Evolutionary conservation across 768 basidiomycete species (phyloP), one percentile per base, ranked within the genome.

Genomic region (Collybia sp.): DNA sequence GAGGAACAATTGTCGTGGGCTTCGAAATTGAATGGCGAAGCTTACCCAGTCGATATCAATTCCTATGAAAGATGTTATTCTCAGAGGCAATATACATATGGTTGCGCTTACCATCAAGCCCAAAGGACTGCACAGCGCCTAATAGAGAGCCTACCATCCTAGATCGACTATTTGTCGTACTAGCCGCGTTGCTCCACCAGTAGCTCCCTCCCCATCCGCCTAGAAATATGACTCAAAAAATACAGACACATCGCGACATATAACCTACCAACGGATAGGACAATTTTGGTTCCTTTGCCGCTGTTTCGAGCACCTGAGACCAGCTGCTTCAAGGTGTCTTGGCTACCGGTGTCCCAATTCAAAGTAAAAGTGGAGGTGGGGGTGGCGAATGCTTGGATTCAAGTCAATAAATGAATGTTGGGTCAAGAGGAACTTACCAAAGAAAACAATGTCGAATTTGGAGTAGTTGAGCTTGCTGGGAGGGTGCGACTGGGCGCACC

Each of bases 191-290:
- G 33, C 83, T 85, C 62, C 84, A 91, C 64, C 75, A 83, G 34
- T 68, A 59, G 52, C 74, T 73, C 36, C 85, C 87, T 13, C 72
- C 77, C 88, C 87, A 88, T 2, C 87, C 86, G 50, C 77, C 76
- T 17, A 57, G 12, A 19, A 1, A 17, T 19, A 1, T 52, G 13
- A 44, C 6, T 30, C 44, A 8, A 20, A 19, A 42, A 2, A 42
- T 16, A 41, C 45, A 25, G 40, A 33, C 15, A 34, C 43, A 2
- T 30, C 9, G 31, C 6, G 10, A 66, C 60, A 36, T 61, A 57
- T 60, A 58, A 71, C 52, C 60, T 70, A 67, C 85, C 85, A 49
- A 88, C 74, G 30, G 82, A 79, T 30, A 88, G 69, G 37, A 82
- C 77, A 42, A 88, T 76, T 54, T 77, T 76, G 40, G 84, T 85